Conservation (phyloP, 768 basidiomycete species). For the Cyclocybe cylindracea region DNA sequence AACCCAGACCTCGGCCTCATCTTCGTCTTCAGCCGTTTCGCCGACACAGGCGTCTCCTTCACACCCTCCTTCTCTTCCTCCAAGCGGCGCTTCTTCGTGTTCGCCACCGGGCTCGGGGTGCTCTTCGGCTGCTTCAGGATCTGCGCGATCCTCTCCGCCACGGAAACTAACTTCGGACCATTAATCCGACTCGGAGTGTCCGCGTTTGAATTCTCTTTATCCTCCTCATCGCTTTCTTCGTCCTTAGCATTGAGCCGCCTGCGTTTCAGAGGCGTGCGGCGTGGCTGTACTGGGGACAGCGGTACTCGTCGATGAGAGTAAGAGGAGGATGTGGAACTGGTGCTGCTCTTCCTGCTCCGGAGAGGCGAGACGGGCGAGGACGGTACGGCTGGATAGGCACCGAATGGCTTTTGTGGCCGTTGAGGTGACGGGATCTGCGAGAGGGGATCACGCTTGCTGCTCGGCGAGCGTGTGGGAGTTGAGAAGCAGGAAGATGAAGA, state of each 20-base stretch:
- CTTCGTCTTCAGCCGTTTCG: slow-evolving; percentile 20
- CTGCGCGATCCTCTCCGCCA: slow-evolving; percentile 44
- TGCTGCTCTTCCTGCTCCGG: slow-evolving; percentile 7
- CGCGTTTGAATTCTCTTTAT: slow-evolving; percentile 61
- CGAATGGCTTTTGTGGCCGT: slow-evolving; percentile 27
- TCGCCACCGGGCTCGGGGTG: neutral
- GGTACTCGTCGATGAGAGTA: slow-evolving; percentile 14
- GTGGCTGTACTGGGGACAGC: slow-evolving; percentile 18
- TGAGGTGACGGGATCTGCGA: slow-evolving; percentile 22
- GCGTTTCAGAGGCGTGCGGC: slow-evolving; percentile 32
- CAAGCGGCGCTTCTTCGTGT: slow-evolving; percentile 40
- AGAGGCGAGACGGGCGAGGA: slow-evolving; percentile 28
- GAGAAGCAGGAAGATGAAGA: slow-evolving; percentile 22
- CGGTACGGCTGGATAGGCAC: slow-evolving; percentile 19
- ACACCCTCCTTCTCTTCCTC: slow-evolving; percentile 32
- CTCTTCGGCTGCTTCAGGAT: slow-evolving; percentile 6
- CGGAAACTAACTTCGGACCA: slow-evolving; percentile 27
- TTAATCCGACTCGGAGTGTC: neutral
- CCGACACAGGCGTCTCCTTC: slow-evolving; percentile 17
- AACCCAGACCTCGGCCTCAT: slow-evolving; percentile 16
- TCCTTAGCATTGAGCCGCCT: slow-evolving; percentile 14
- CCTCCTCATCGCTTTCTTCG: slow-evolving; percentile 39
- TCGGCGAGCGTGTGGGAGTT: slow-evolving; percentile 17
- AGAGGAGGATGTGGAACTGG: neutral
- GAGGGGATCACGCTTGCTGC: slow-evolving; percentile 13